Evolutionary conservation across 805 yeast genomes (phyloP), one percentile per base, ranked within the genome.

Genomic region (Myxozyma mucilagina): DNA sequence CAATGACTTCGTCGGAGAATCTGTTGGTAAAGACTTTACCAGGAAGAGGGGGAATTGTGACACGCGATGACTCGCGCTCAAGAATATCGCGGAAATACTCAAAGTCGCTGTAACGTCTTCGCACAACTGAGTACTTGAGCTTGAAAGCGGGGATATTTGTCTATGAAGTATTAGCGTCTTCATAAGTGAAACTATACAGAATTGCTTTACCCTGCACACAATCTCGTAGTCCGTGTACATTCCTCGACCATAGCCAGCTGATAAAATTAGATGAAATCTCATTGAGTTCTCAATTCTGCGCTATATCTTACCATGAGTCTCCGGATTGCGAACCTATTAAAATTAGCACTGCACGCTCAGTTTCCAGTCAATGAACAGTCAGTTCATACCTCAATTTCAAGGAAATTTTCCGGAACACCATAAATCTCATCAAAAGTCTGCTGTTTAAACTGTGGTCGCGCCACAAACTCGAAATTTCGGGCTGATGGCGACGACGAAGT

Each of bases 211-310:
- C 56, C 91, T 80, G 73, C 97, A 90, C 8, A 88, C 79, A 24
- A 93, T 84, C 74, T 92, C 97, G 74, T 93, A 93, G 74, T 93
- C 98, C 9, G 98, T 93, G 73, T 80, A 93, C 85, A 86, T 84
- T 34, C 84, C 81, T 36, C 84, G 75, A 24, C 87, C 82, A 59
- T 76, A 56, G 68, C 76, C 66, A 69, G 53, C 65, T 57, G 43
- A 9, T 49, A 18, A 16, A 42, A 7, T 47, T 29, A 7, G 14
- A 4, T 47, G 16, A 16, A 24, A n/a, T 10, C 29, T 8, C 34
- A 20, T 18, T n/a, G 29, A 24, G 38, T 29, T 47, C n/a, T n/a
- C 8, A 8, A 47, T 31, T 29, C 13, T n/a, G n/a, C n/a, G n/a
- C n/a, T n/a, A n/a, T n/a, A n/a, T 16, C 61, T 61, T 66, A 59